phyloP scores from a whole-genome alignment of 2,329 filamentous ascomycete species.

The Didymosphaeria variabile region DNA sequence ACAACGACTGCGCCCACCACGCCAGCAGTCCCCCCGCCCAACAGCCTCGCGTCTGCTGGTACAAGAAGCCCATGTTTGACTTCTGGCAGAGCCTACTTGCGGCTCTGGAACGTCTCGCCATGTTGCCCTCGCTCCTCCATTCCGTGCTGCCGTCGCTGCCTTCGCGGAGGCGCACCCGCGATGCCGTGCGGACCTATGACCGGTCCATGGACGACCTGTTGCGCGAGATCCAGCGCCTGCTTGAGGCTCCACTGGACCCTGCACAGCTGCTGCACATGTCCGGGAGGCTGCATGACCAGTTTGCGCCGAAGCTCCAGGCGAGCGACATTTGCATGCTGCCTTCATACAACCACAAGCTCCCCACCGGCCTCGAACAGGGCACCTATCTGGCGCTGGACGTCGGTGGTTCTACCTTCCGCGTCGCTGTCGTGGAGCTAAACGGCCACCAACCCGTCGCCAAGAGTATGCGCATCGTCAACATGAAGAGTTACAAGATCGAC shows the following conservation, averaged over 20 bases:
- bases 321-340: constrained; percentile 71
- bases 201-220: constrained; percentile 60
- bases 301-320: constrained; percentile 62
- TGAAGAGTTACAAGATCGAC: constrained; percentile 65
- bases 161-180: constrained; percentile 44
- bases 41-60: constrained; percentile 35
- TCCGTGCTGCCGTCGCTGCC: constrained; percentile 47
- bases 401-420: constrained; percentile 72
- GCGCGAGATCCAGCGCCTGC: constrained; percentile 52
- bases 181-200: constrained; percentile 52
- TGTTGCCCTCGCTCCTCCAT: constrained; percentile 52
- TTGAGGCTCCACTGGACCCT: constrained; percentile 55
- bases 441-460: constrained; percentile 56
- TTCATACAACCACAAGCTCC: constrained; percentile 69
- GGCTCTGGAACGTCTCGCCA: constrained; percentile 50
- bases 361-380: constrained; percentile 66
- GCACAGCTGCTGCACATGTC: constrained; percentile 56
- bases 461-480: constrained; percentile 64
- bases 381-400: constrained; percentile 71
- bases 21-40: constrained; percentile 25
- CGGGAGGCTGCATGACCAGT: constrained; percentile 58
- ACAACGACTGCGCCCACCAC: constrained; percentile 36
- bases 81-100: constrained; percentile 51
- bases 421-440: constrained; percentile 66
- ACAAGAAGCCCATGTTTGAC: constrained; percentile 50